These are phyloP conservation scores for Diaporthe batatas DNA, from an alignment of 2,329 filamentous ascomycete species.

Conservation along the genomic window DNA sequence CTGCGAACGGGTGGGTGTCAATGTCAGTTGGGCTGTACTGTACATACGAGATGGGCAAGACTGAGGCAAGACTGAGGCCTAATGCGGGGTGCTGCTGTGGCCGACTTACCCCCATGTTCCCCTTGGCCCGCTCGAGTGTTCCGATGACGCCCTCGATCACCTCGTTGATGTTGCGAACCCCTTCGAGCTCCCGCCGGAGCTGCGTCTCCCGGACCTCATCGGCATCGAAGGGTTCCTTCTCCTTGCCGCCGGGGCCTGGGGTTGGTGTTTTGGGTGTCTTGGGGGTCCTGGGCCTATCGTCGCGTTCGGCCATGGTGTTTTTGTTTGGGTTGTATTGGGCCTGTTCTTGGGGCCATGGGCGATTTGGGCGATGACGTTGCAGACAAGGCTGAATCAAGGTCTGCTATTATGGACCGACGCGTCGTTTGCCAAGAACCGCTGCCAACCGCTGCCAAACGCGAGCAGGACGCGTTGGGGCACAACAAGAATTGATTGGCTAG, in stretches of 20 bases:
- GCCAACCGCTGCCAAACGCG: not conserved
- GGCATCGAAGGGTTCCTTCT: constrained; percentile 66
- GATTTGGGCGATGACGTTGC: constrained; percentile 29
- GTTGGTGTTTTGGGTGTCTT: constrained; percentile 54
- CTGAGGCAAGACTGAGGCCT: not conserved
- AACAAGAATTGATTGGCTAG: not conserved
- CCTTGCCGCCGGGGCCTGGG: constrained; percentile 51
- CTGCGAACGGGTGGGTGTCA: constrained; percentile 55
- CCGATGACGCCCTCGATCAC: constrained; percentile 84
- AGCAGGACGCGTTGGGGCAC: not conserved
- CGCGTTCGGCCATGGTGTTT: constrained; percentile 55
- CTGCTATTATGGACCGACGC: constrained; percentile 3
- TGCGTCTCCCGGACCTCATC: constrained; percentile 79
- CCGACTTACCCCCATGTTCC: constrained; percentile 78
- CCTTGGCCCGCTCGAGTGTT: constrained; percentile 78
- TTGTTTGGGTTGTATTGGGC: not conserved
- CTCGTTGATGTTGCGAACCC: constrained; percentile 87
- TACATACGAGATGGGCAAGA: not conserved
- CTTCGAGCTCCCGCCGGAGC: constrained; percentile 83
- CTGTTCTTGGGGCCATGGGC: not conserved
- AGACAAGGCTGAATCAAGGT: constrained; percentile 7
- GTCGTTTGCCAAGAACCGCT: not conserved
- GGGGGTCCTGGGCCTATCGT: constrained; percentile 53
- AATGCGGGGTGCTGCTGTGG: not conserved
- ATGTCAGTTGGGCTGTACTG: constrained; percentile 30